A percentile compares a stretch with the other conserved stretches of the same genome.
These are phyloP conservation scores for Penicillium rolfsii DNA, from an alignment of 2,329 filamentous ascomycete genomes.

Conservation along the genomic window DNA sequence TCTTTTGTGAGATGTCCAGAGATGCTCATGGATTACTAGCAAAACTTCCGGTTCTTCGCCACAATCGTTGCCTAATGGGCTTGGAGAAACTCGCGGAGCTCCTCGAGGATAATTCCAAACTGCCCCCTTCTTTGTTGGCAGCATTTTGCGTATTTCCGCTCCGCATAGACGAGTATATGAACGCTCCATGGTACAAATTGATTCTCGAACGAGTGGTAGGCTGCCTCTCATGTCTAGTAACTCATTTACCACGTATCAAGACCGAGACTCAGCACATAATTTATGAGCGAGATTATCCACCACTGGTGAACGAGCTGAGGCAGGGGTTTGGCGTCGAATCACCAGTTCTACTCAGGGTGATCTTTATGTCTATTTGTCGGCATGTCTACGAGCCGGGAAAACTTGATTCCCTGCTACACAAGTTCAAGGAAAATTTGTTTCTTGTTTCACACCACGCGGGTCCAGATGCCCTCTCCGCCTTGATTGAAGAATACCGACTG, in stretches of 20 bases:
- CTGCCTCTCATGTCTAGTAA: conserved; percentile 52
- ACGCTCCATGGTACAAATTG: conserved; percentile 39
- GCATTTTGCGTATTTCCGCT: conserved; percentile 48
- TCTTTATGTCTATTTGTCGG: conserved; percentile 51
- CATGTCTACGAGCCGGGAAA: conserved; percentile 24
- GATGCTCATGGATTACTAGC: conserved; percentile 28
- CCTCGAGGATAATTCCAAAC: conserved; percentile 49
- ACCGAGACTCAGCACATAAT: conserved; percentile 13
- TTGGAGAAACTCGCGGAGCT: conserved; percentile 41
- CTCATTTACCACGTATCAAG: conserved; percentile 45
- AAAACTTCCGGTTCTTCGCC: conserved; percentile 44
- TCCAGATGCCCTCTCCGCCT: neutral
- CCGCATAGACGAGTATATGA: conserved; percentile 19
- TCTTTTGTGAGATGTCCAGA: conserved; percentile 62
- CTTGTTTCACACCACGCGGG: neutral
- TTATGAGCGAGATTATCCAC: conserved; percentile 52
- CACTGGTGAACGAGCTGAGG: conserved; percentile 61
- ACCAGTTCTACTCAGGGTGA: conserved; percentile 55
- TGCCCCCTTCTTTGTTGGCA: conserved; percentile 1
- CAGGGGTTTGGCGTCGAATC: conserved; percentile 55
- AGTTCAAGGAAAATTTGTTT: conserved; percentile 10
- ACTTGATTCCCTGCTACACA: conserved; percentile 20
- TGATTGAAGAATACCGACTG: conserved; percentile 10
- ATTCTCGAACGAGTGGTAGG: conserved; percentile 45
- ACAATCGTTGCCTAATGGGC: conserved; percentile 35